A percentile compares a stretch with the other conserved stretches of the same genome.
phyloP scores from a whole-genome alignment of 345 rosid genomes.

The Microcos paniculata region DNA sequence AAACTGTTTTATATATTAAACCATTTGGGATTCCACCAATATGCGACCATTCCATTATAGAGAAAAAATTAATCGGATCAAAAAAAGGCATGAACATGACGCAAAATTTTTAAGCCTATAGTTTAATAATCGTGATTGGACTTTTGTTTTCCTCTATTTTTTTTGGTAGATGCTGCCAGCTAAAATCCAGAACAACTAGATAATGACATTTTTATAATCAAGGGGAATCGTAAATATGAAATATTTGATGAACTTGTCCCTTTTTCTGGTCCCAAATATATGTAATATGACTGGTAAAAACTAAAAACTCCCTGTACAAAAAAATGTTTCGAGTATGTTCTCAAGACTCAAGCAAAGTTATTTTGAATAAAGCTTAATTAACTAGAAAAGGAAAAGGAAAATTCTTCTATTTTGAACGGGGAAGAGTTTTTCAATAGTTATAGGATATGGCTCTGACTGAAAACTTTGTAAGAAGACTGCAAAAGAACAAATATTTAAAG shows the following conservation, averaged over 20 bases:
- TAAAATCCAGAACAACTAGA: not conserved
- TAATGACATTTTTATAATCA: not conserved
- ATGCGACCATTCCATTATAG: not conserved
- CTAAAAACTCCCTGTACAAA: not conserved
- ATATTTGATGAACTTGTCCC: not conserved
- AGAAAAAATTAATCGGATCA: too few relatives aligned
- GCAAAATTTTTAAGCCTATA: not conserved
- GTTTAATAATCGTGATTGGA: not conserved
- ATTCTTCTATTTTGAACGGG: too few relatives aligned
- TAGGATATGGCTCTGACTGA: not conserved
- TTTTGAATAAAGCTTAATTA: too few relatives aligned
- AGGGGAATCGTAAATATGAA: not conserved
- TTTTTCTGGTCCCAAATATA: not conserved
- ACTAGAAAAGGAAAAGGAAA: too few relatives aligned
- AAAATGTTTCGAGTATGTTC: too few relatives aligned
- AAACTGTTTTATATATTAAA: too few relatives aligned
- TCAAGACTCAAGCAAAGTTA: too few relatives aligned
- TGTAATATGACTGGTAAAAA: not conserved
- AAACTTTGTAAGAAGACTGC: not conserved
- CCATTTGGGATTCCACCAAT: not conserved
- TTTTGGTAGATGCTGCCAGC: not conserved
- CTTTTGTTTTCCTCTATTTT: not conserved
- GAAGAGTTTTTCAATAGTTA: not conserved
- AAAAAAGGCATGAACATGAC: not conserved
- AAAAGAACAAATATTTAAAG: not conserved